These are phyloP conservation scores for Lentinula sp. DNA, from an alignment of 768 basidiomycete species.

Conservation along the genomic window DNA sequence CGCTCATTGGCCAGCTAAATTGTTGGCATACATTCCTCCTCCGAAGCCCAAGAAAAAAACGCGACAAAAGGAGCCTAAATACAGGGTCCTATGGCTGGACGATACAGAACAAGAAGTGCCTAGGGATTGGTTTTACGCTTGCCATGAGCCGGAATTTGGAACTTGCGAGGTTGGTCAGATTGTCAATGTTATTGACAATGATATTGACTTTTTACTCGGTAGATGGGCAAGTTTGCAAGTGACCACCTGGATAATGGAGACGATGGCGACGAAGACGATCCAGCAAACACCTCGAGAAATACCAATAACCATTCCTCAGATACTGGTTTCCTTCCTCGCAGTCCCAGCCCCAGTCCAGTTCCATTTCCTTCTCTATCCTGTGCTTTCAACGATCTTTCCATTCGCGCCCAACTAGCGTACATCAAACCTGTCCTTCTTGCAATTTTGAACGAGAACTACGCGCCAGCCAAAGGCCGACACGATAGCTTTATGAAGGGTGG, in stretches of 20 bases:
- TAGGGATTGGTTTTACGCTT: constrained; percentile 51
- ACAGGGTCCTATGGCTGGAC: constrained; percentile 58
- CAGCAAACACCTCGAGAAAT: constrained; percentile 7
- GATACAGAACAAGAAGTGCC: constrained; percentile 32
- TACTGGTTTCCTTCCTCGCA: constrained; percentile 13
- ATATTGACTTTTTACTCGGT: constrained; percentile 3
- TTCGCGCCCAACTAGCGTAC: constrained; percentile 59
- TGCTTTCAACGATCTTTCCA: constrained; percentile 42
- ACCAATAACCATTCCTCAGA: background rate
- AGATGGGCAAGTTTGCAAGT: constrained; percentile 57
- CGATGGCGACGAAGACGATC: constrained; percentile 16
- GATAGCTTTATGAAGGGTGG: constrained; percentile 56
- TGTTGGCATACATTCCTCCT: constrained; percentile 42
- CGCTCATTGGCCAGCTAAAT: constrained; percentile 63
- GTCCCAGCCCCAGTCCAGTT: constrained; percentile 33
- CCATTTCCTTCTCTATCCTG: constrained; percentile 34
- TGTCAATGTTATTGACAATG: background rate
- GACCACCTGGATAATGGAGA: constrained; percentile 30
- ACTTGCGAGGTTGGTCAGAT: constrained; percentile 44
- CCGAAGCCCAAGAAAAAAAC: constrained; percentile 29
- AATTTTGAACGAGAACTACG: constrained; percentile 50
- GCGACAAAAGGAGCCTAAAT: constrained; percentile 33
- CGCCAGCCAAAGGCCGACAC: constrained; percentile 45
- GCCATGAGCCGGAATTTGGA: constrained; percentile 54
- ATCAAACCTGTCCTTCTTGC: constrained; percentile 57